Conservation (phyloP, 352 stramenopile genomes). For the Globisporangium camurandrum region DNA sequence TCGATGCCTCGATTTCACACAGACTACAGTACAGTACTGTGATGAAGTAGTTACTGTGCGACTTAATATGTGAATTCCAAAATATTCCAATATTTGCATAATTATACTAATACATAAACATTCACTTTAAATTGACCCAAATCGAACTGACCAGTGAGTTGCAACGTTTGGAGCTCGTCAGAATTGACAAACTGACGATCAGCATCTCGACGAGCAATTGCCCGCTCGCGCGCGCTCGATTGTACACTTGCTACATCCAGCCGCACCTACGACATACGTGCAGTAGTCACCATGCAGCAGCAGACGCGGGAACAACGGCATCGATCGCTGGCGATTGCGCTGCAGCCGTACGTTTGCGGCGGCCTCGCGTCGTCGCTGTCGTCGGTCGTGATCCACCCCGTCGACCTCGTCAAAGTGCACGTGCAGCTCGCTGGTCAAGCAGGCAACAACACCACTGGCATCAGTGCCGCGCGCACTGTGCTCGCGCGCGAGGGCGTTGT, state of each 20-base stretch:
- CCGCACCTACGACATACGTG: background rate
- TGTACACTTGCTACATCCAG: background rate
- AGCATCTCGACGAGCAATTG: no score
- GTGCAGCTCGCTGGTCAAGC: conserved; percentile 82
- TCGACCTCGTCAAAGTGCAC: conserved; percentile 89
- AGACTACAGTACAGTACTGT: no score
- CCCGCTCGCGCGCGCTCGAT: no score
- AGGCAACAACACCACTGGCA: conserved; percentile 58
- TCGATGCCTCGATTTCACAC: no score
- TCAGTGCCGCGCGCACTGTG: conserved; percentile 71
- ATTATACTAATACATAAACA: no score
- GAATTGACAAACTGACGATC: no score
- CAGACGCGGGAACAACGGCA: background rate
- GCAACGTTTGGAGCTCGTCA: no score
- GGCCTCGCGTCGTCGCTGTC: conserved; percentile 65
- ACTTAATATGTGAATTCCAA: no score
- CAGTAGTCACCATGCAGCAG: background rate
- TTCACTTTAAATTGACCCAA: no score
- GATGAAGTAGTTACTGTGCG: no score
- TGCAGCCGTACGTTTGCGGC: conserved; percentile 77
- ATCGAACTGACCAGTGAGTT: no score
- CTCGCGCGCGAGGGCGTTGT: conserved; percentile 71
- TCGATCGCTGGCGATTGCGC: conserved; percentile 36
- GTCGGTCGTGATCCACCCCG: conserved; percentile 76
- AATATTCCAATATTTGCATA: no score